These are phyloP conservation scores for Aspergillus pseudotamarii DNA, from an alignment of 2,329 filamentous ascomycete genomes.

Conservation along the genomic window DNA sequence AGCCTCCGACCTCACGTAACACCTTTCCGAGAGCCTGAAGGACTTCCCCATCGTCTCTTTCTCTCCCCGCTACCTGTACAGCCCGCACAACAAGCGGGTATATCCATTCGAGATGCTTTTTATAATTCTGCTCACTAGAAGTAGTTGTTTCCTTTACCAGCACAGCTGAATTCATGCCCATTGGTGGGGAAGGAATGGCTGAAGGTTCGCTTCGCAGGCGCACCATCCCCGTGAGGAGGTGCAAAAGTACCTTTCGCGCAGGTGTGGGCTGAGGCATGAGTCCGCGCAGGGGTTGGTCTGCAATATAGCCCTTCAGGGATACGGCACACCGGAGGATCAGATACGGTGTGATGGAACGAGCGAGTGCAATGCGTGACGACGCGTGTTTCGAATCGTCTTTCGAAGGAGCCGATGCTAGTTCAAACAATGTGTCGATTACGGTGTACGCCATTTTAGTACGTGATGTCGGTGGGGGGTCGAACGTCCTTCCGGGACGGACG, in stretches of 20 bases:
- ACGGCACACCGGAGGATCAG: conserved; percentile 80
- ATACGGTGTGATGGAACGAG: conserved; percentile 75
- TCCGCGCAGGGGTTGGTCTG: conserved; percentile 87
- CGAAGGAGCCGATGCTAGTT: conserved; percentile 61
- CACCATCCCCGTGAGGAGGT: conserved; percentile 69
- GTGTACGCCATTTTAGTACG: conserved; percentile 77
- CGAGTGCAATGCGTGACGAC: conserved; percentile 61
- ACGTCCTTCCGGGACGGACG: conserved; percentile 71
- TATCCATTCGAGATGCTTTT: conserved; percentile 77
- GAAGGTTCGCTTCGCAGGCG: conserved; percentile 69
- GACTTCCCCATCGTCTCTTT: conserved; percentile 41
- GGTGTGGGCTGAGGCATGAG: conserved; percentile 84
- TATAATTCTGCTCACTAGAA: conserved; percentile 40
- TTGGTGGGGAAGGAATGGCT: conserved; percentile 61
- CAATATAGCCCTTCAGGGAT: conserved; percentile 80
- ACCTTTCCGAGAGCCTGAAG: conserved; percentile 59
- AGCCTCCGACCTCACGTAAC: conserved; percentile 61
- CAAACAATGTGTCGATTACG: conserved; percentile 77
- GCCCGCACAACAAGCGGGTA: conserved; percentile 67
- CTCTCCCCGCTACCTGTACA: conserved; percentile 44
- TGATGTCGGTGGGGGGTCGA: conserved; percentile 64
- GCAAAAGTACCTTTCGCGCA: conserved; percentile 76
- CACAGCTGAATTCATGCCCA: conserved; percentile 16
- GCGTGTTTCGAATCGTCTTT: conserved; percentile 23
- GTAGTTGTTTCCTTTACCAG: conserved; percentile 33